phyloP scores from a whole-genome alignment of 805 yeast species.

The Isabelozyma rhagii region DNA sequence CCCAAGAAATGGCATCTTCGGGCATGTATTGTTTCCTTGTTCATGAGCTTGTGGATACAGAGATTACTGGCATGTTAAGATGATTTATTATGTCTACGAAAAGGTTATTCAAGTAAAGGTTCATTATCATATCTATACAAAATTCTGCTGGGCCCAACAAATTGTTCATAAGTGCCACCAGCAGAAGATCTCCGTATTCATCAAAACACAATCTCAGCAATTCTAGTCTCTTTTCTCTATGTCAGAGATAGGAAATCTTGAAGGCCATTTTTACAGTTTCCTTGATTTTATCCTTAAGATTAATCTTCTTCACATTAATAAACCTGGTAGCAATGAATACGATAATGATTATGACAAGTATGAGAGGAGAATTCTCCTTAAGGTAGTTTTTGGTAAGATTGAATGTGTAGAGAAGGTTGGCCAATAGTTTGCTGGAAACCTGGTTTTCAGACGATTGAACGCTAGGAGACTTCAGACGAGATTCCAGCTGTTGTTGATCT shows the following conservation, averaged over 20 bases:
- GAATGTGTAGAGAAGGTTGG: neutral
- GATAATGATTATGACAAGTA: constrained; percentile 19
- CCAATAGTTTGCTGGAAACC: neutral
- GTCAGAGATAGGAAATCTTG: constrained; percentile 36
- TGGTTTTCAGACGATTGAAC: neutral
- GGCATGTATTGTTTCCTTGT: no score
- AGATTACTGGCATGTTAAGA: neutral
- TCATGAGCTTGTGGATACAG: neutral
- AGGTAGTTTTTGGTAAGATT: constrained; percentile 19
- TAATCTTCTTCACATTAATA: constrained; percentile 20
- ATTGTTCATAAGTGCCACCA: no score
- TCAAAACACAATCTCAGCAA: neutral
- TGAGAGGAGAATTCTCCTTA: constrained; percentile 24
- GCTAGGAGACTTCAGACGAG: neutral
- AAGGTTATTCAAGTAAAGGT: neutral
- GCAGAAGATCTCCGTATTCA: neutral
- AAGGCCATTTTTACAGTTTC: constrained; percentile 44
- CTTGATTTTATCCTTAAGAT: constrained; percentile 25
- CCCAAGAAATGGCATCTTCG: no score
- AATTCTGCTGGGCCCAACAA: no score
- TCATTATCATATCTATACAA: neutral
- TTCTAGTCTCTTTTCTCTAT: no score
- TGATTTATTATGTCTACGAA: neutral
- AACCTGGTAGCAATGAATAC: constrained; percentile 17
- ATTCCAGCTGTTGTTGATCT: constrained; percentile 6